Evolutionary conservation across 2,329 filamentous ascomycete genomes (phyloP).

Genomic region (Monilinia fructicola): DNA sequence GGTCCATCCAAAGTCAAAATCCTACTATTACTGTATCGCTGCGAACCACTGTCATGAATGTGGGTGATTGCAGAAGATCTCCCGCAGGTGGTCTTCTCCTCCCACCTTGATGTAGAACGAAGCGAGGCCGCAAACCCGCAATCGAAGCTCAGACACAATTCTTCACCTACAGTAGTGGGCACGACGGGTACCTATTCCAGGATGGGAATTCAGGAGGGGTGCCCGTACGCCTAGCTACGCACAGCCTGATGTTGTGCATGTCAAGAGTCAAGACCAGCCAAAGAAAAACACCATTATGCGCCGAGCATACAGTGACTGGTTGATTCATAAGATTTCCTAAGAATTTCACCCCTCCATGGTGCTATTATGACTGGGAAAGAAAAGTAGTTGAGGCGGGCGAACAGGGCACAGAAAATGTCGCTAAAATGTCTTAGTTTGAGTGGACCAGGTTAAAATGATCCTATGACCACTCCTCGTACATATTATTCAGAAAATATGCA

Average conservation of each 20-base stretch:
- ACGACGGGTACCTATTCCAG: slow-evolving; percentile 9
- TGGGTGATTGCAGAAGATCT: slow-evolving; percentile 23
- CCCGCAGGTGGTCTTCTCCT: slow-evolving; percentile 5
- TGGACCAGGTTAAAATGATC: slow-evolving; percentile 17
- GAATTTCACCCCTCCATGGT: background rate
- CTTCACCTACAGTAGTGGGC: slow-evolving; percentile 15
- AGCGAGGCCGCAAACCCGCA: background rate
- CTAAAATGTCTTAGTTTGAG: slow-evolving; percentile 21
- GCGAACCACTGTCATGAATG: slow-evolving; percentile 5
- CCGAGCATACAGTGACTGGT: slow-evolving; percentile 5
- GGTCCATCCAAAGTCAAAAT: slow-evolving; percentile 1
- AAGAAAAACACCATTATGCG: background rate
- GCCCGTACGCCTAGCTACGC: slow-evolving; percentile 12
- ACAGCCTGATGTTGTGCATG: slow-evolving; percentile 25
- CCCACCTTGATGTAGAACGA: background rate
- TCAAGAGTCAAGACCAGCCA: background rate
- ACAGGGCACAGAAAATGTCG: background rate
- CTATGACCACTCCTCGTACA: slow-evolving; percentile 21
- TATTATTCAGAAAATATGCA: slow-evolving; percentile 18
- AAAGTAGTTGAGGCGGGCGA: background rate
- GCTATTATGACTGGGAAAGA: background rate
- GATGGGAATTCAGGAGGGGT: slow-evolving; percentile 3
- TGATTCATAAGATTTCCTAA: background rate
- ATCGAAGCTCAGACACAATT: slow-evolving; percentile 13
- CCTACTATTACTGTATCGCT: background rate